These are phyloP conservation scores for Abelmoschus esculentus DNA, from an alignment of 345 rosid species.

Conservation along the genomic window DNA sequence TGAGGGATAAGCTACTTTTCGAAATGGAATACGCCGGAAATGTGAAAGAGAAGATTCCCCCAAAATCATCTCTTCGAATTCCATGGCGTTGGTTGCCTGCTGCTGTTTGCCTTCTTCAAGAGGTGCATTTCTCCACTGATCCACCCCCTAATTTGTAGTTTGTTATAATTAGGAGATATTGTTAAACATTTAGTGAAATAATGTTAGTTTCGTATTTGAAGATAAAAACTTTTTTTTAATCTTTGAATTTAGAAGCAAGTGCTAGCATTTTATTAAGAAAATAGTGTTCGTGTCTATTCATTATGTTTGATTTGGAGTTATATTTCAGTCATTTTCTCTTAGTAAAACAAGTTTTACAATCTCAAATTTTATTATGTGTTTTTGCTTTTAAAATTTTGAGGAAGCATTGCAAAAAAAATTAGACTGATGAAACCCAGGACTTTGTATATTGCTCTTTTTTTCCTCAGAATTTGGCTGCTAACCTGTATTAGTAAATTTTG, in stretches of 20 bases:
- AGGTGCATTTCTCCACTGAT: conserved; percentile 35
- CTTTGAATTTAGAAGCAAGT: not conserved
- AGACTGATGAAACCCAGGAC: not conserved
- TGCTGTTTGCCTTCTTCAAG: conserved; percentile 92
- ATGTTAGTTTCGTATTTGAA: not conserved
- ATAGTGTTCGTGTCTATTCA: not conserved
- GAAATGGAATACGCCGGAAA: conserved; percentile 94
- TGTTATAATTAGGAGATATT: not conserved
- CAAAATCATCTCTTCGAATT: conserved; percentile 66
- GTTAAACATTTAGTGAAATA: not conserved
- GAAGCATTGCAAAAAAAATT: not conserved
- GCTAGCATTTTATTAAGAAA: not conserved
- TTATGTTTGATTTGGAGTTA: not conserved
- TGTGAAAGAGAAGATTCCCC: conserved; percentile 57
- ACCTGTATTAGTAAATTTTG: not conserved
- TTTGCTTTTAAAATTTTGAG: conserved; percentile 1
- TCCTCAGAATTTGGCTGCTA: not conserved
- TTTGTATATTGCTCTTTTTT: not conserved
- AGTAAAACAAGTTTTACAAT: not conserved
- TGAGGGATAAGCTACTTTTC: conserved; percentile 90
- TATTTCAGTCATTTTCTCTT: not conserved
- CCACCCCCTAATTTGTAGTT: not conserved
- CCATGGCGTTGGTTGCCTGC: conserved; percentile 90
- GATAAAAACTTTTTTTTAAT: too few relatives aligned
- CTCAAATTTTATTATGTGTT: not conserved